phyloP scores from a whole-genome alignment of 257 asterid species.

The Linaria vulgaris region DNA sequence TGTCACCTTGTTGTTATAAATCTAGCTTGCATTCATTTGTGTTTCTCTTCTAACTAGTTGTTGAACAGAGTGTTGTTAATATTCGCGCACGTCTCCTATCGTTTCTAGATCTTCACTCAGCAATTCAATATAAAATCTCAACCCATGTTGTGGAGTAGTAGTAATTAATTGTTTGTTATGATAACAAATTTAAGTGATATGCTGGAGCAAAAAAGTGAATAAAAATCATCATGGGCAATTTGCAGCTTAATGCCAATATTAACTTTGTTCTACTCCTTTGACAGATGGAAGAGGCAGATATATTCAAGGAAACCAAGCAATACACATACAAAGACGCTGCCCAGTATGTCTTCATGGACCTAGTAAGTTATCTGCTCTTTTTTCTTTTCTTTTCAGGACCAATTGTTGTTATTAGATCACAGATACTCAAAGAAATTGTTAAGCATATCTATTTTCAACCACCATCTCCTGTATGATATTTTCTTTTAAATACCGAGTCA shows the following conservation, averaged over 20 bases:
- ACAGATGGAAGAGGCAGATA: slow-evolving; percentile 86
- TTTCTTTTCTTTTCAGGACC: not conserved
- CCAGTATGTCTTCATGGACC: slow-evolving; percentile 93
- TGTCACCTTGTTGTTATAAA: not conserved
- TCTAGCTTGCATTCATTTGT: too few relatives aligned
- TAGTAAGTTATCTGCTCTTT: slow-evolving; percentile 40
- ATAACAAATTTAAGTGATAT: too few relatives aligned
- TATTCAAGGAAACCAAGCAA: slow-evolving; percentile 83
- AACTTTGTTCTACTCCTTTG: slow-evolving; percentile 4
- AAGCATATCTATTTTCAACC: not conserved
- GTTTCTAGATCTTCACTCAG: not conserved
- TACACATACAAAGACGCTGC: slow-evolving; percentile 88
- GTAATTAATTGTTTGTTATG: not conserved
- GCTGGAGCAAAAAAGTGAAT: too few relatives aligned
- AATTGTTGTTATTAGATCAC: too few relatives aligned
- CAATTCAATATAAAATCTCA: too few relatives aligned
- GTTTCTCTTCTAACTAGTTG: not conserved
- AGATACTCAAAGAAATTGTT: not conserved
- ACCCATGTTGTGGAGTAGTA: too few relatives aligned
- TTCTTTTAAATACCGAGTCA: too few relatives aligned
- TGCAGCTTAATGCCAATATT: too few relatives aligned
- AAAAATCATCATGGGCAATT: too few relatives aligned
- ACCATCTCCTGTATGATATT: not conserved
- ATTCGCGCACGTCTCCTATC: not conserved
- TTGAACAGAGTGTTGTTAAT: not conserved